Evolutionary conservation across 2,329 filamentous ascomycete species (phyloP).

Genomic region (Periconia sp.): DNA sequence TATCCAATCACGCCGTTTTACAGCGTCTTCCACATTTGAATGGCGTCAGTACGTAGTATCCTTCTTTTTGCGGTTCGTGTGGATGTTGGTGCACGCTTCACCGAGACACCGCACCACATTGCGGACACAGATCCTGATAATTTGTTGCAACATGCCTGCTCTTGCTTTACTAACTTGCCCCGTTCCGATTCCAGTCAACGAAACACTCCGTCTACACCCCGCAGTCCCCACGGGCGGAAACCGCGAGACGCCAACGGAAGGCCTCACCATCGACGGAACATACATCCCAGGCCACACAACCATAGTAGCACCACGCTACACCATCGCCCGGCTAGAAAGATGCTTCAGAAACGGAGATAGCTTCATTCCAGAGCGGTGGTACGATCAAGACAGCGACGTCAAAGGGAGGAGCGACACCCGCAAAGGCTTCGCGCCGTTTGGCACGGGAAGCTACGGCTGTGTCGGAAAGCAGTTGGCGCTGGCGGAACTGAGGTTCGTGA

Average conservation of each 20-base stretch:
- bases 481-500: not conserved
- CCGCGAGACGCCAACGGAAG: slow-evolving; percentile 37
- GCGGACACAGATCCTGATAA: too few species aligned
- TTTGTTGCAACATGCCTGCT: too few species aligned
- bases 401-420: not conserved
- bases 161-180: too few species aligned
- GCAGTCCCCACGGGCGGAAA: slow-evolving; percentile 33
- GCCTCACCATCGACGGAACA: slow-evolving; percentile 19
- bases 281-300: slow-evolving; percentile 11
- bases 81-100: too few species aligned
- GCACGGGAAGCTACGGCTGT: not conserved
- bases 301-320: slow-evolving; percentile 9
- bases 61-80: too few species aligned
- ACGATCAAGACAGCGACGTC: slow-evolving; percentile 3
- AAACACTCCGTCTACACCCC: slow-evolving; percentile 37
- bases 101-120: too few species aligned
- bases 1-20: slow-evolving; percentile 11
- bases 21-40: slow-evolving; percentile 4
- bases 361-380: slow-evolving; percentile 23
- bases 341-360: slow-evolving; percentile 1
- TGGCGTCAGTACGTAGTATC: slow-evolving; percentile 1
- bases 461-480: not conserved
- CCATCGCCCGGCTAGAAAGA: slow-evolving; percentile 5
- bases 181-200: not conserved
- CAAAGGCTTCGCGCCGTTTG: slow-evolving; percentile 13